Evolutionary conservation across 805 yeast species (phyloP), one percentile per base, ranked within the genome.

Genomic region (Candida stauntonica): DNA sequence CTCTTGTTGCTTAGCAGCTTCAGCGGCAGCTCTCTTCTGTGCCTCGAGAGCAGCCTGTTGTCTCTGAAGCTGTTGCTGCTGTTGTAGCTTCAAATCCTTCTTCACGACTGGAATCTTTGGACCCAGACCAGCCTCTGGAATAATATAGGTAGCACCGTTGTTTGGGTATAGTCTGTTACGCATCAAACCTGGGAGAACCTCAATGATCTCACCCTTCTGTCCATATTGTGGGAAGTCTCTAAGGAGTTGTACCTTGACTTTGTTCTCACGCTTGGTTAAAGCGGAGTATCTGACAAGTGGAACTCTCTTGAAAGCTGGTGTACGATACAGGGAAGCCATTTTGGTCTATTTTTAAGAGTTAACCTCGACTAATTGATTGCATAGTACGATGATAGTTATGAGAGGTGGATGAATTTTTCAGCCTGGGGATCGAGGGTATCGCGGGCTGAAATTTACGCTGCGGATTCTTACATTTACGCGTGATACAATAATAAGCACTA

Each of bases 151-250:
- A 3, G 96, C 96, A 31, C 86, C 84, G 52, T 85, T 80, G 44
- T 67, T 52, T 30, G 76, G 75, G 52, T 86, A 86, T 40, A 88
- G 70, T 50, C 65, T 75, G 62, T 85, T 86, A 55, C 91, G 76
- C 96, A 88, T 88, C 45, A 75, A 68, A 17, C 87, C 84, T 21
- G 95, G 88, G 45, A 77, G 72, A 15, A 88, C 96, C 26, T 73
- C 66, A 20, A 82, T 70, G 31, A 88, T 70, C 63, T 88, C 82
- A 26, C 96, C 96, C 44, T 64, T 66, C 17, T 64, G 64, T 16
- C 95, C 94, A 39, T 81, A 61, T 12, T 71, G 72, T 21, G 78
- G 75, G 54, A 77, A 72, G 52, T 85, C 85, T 52, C 68, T 72
- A 43, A 86, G 67, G n/a, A 87, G 66, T 64, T 88, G 96, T 12